A percentile compares a stretch with the other conserved stretches of the same genome.
Evolutionary conservation across 2,329 filamentous ascomycete genomes (phyloP).

Genomic region (Byssochlamys sp.): DNA sequence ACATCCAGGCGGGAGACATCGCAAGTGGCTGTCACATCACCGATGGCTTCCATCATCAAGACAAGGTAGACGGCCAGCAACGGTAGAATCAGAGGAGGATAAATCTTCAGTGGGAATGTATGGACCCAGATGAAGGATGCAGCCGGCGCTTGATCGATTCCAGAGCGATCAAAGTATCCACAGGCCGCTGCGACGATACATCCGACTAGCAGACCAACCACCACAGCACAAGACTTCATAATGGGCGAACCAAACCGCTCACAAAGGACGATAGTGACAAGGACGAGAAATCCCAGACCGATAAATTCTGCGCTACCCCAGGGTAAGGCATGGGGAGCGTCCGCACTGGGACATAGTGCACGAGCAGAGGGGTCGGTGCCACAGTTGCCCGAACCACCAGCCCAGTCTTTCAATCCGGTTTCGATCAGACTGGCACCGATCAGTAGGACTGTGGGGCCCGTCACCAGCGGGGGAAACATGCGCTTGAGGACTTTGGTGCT

Average conservation of each 20-base stretch:
- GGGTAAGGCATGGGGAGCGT: conserved; percentile 51
- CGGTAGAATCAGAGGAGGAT: conserved; percentile 57
- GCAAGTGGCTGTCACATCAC: conserved; percentile 59
- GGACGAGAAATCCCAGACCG: conserved; percentile 58
- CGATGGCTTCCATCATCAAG: conserved; percentile 58
- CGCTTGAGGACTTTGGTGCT: conserved; percentile 50
- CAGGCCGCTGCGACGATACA: conserved; percentile 58
- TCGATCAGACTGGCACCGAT: conserved; percentile 57
- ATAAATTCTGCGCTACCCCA: conserved; percentile 58
- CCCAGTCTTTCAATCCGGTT: conserved; percentile 58
- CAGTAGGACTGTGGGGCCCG: conserved; percentile 57
- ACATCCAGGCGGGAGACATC: conserved; percentile 57
- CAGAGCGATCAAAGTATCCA: conserved; percentile 53
- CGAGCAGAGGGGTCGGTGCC: conserved; percentile 33
- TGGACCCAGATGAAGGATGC: conserved; percentile 63
- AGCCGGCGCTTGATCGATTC: conserved; percentile 52
- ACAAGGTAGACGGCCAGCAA: conserved; percentile 51
- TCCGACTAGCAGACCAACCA: conserved; percentile 55
- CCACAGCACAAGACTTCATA: conserved; percentile 59
- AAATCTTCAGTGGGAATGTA: conserved; percentile 57
- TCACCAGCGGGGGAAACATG: conserved; percentile 60
- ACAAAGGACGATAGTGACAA: conserved; percentile 57
- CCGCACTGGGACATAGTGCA: conserved; percentile 50
- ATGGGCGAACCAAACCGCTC: conserved; percentile 62
- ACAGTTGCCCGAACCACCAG: conserved; percentile 51